A percentile compares a stretch with the other conserved stretches of the same genome.
phyloP scores from a whole-genome alignment of 2,329 filamentous ascomycete genomes.

The Diaporthe humulicola region DNA sequence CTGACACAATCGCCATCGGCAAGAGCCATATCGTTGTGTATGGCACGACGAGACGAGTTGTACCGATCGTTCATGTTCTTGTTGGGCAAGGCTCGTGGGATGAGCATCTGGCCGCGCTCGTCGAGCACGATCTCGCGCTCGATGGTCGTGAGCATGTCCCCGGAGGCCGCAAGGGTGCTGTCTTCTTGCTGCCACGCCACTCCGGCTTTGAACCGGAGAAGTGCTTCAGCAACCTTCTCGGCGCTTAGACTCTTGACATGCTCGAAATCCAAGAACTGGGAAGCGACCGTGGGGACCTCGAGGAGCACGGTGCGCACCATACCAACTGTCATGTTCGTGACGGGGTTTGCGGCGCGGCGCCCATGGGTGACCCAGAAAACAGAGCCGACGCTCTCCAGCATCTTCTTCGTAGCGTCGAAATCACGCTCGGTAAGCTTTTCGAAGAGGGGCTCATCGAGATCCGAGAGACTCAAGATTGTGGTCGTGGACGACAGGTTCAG shows the following conservation, averaged over 20 bases:
- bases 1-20: background rate
- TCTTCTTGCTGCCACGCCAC: conserved; percentile 2
- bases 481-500: background rate
- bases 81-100: background rate
- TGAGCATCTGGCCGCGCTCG: background rate
- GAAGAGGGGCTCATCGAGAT: conserved; percentile 47
- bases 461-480: conserved; percentile 40
- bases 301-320: conserved; percentile 40
- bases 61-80: background rate
- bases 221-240: background rate
- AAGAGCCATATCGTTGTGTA: background rate
- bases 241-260: background rate
- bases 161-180: background rate
- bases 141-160: background rate
- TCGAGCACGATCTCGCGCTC: background rate
- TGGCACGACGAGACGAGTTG: background rate
- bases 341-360: conserved; percentile 40
- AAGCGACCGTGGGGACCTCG: conserved; percentile 41
- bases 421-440: conserved; percentile 37
- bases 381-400: conserved; percentile 40
- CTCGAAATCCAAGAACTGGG: conserved; percentile 44
- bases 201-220: background rate
- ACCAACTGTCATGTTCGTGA: conserved; percentile 44
- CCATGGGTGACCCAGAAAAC: conserved; percentile 47
- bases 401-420: conserved; percentile 39